A percentile compares a stretch with the other conserved stretches of the same genome.
Conservation (phyloP, 2,329 filamentous ascomycete genomes). For the Colletotrichum sojae region DNA sequence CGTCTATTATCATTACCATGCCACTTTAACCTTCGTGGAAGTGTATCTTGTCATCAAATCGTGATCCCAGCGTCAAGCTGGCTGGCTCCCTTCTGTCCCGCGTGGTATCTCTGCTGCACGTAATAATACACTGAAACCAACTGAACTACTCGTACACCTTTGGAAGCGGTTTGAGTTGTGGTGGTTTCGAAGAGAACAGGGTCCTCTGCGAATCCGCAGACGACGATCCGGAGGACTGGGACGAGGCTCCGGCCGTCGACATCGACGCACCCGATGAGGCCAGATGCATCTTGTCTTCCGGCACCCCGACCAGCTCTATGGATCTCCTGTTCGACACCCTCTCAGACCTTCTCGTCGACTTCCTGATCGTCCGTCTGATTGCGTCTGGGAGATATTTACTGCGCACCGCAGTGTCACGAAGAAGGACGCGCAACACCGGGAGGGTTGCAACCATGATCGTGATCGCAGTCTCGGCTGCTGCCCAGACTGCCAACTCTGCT, state of each 20-base stretch:
- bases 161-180: background rate
- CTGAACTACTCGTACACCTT: background rate
- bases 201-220: constrained; percentile 27
- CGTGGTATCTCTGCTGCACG: background rate
- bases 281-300: constrained; percentile 11
- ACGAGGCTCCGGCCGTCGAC: constrained; percentile 31
- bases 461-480: constrained; percentile 49
- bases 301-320: background rate
- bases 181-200: background rate
- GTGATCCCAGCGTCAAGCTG: constrained; percentile 17
- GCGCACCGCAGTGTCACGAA: constrained; percentile 28
- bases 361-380: constrained; percentile 25
- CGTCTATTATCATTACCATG: constrained; percentile 21
- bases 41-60: constrained; percentile 16
- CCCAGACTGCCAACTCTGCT: constrained; percentile 34
- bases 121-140: background rate
- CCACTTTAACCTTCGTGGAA: background rate
- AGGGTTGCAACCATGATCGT: constrained; percentile 53
- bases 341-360: constrained; percentile 22
- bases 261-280: constrained; percentile 27
- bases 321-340: background rate
- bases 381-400: constrained; percentile 29
- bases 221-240: constrained; percentile 19
- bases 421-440: constrained; percentile 44
- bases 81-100: background rate